Evolutionary conservation across 345 rosid species (phyloP).

Genomic region (Euphorbia lathyris): DNA sequence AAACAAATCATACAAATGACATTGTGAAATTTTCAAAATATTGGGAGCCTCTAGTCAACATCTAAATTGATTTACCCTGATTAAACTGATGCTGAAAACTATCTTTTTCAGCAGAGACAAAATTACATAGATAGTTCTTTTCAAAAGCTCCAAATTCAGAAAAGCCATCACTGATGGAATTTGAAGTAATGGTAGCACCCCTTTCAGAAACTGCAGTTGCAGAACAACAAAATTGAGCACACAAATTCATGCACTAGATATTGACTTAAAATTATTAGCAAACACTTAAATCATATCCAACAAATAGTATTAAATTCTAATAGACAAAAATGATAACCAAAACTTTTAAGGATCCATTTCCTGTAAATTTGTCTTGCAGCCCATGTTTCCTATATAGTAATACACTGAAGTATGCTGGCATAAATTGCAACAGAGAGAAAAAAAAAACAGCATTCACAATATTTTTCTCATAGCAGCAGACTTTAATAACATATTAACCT

Average conservation of each 20-base stretch:
- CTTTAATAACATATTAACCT: not conserved
- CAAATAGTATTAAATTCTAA: not conserved
- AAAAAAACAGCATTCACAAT: not conserved
- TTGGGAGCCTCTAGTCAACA: not conserved
- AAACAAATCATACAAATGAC: not conserved
- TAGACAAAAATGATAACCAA: not conserved
- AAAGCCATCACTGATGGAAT: conserved; percentile 14
- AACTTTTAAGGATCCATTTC: not conserved
- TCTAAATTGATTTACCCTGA: conserved; percentile 11
- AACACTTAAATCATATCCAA: not conserved
- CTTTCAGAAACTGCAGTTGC: conserved; percentile 19
- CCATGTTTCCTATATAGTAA: not conserved
- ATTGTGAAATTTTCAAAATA: not conserved
- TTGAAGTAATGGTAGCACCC: conserved; percentile 21
- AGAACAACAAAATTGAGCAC: conserved; percentile 7
- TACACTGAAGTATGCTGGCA: not conserved
- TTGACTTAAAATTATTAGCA: not conserved
- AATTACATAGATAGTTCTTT: conserved; percentile 2
- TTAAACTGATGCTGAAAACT: conserved; percentile 8
- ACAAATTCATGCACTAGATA: conserved; percentile 1
- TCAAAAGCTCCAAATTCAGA: conserved; percentile 20
- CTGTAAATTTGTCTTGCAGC: not conserved
- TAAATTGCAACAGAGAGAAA: not conserved
- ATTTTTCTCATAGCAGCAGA: not conserved
- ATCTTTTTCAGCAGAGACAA: conserved; percentile 18